Evolutionary conservation across 768 basidiomycete genomes (phyloP), one percentile per base, ranked within the genome.

Genomic region (Rhodotorula diobovata): DNA sequence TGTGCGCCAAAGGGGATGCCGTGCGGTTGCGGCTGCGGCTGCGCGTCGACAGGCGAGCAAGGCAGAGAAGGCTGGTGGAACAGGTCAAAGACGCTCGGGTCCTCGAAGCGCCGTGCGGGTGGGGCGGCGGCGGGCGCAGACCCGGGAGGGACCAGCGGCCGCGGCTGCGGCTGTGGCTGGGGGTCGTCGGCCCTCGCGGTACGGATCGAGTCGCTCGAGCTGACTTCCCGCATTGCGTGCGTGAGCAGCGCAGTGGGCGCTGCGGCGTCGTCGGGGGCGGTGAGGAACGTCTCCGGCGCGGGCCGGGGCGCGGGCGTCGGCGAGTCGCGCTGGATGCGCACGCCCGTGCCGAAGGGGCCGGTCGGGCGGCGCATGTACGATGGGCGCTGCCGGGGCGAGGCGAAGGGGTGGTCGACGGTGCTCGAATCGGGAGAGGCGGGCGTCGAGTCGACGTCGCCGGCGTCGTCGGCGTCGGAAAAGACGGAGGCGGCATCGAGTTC

Each of bases 61-160:
- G 41, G 8, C 11, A 14, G 54, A 12, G 46, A 25, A 34, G 64
- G 46, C 8, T 41, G 46, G 46, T 78, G 76, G 50, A 78, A 72
- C 66, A 70, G 28, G 51, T 77, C 76, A 45, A 78, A 78, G 21
- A 78, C 46, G 32, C n/a, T n/a, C 21, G 73, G 71, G 59, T 77
- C 71, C 20, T 71, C 45, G 57, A 61, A 76, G 2, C 76, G 61
- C 23, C 43, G 58, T 32, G 10, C 54, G 14, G 25, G 34, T 4
- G 65, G 28, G 18, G 25, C 8, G 25, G 20, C 43, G 35, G 7
- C 28, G 18, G n/a, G 51, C 25, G 43, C 37, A 20, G 20, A 35
- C 58, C n/a, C n/a, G 43, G 15, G 1, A 55, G 6, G 35, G 15
- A n/a, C n/a, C n/a, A n/a, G n/a, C n/a, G n/a, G n/a, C n/a, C n/a